A percentile compares a stretch with the other conserved stretches of the same genome.
These are phyloP conservation scores for Fomitopsis pinicola DNA, from an alignment of 1,284 basidiomycete species.

Conservation along the genomic window DNA sequence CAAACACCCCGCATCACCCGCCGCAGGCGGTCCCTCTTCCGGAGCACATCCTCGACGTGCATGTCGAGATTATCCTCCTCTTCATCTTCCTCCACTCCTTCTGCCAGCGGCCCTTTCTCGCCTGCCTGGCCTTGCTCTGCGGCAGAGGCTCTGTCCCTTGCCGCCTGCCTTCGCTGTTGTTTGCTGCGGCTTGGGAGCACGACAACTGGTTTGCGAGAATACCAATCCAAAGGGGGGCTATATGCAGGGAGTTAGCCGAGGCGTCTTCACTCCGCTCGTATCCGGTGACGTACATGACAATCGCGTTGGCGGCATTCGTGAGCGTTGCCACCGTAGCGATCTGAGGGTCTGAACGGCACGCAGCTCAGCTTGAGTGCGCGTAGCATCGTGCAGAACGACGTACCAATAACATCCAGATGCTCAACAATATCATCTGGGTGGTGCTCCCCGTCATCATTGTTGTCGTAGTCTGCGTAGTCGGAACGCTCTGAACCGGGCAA, in stretches of 20 bases:
- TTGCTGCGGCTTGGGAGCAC: constrained; percentile 36
- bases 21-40: constrained; percentile 57
- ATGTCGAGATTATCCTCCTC: constrained; percentile 64
- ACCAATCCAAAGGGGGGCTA: constrained; percentile 66
- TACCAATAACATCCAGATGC: constrained; percentile 75
- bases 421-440: constrained; percentile 75
- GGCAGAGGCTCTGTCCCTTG: constrained; percentile 16
- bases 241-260: not conserved
- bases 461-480: constrained; percentile 1
- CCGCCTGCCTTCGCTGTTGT: constrained; percentile 11
- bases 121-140: constrained; percentile 28
- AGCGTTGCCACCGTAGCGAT: constrained; percentile 67
- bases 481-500: constrained; percentile 22
- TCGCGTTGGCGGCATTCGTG: constrained; percentile 76
- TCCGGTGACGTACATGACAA: constrained; percentile 48
- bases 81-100: constrained; percentile 1
- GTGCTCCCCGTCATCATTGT: constrained; percentile 27
- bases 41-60: constrained; percentile 78
- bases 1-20: constrained; percentile 70
- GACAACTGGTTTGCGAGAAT: constrained; percentile 65
- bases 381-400: constrained; percentile 8
- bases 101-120: not conserved
- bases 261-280: not conserved
- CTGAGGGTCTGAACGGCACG: constrained; percentile 53
- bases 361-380: not conserved